phyloP scores from a whole-genome alignment of 768 basidiomycete species.

The Leucosporidium yakuticum region DNA sequence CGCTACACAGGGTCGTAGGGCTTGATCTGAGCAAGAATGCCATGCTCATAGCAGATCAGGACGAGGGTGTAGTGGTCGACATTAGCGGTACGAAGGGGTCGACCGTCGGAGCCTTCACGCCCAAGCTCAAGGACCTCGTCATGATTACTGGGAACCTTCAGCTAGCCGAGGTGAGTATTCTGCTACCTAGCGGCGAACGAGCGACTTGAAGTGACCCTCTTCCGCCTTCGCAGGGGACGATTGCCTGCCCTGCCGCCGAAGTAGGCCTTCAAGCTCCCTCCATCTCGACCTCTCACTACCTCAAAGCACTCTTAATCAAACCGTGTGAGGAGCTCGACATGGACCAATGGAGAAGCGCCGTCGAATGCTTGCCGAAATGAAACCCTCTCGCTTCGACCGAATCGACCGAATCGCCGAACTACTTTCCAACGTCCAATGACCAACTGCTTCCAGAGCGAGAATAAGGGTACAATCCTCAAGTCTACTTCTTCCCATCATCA shows the following conservation, averaged over 20 bases:
- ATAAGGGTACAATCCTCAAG: no score
- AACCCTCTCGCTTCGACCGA: no score
- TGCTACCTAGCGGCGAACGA: no score
- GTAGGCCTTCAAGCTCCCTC: not conserved
- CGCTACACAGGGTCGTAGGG: not conserved
- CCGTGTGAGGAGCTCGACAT: slow-evolving; percentile 3
- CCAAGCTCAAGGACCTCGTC: slow-evolving; percentile 13
- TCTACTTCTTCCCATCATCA: no score
- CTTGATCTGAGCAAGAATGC: not conserved
- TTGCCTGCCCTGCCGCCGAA: not conserved
- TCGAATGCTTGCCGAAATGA: not conserved
- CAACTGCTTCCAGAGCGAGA: no score
- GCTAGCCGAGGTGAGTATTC: not conserved
- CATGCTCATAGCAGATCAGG: not conserved
- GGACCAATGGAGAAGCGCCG: not conserved
- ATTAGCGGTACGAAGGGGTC: not conserved
- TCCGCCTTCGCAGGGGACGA: not conserved
- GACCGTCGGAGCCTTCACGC: not conserved
- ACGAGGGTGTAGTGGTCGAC: not conserved
- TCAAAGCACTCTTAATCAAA: not conserved
- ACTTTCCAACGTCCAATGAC: no score
- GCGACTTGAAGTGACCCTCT: no score
- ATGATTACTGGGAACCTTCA: slow-evolving; percentile 5
- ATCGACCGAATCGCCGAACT: no score
- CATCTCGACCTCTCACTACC: not conserved